Conservation (phyloP, 2,329 filamentous ascomycete species). For the Colletotrichum sansevieriae region DNA sequence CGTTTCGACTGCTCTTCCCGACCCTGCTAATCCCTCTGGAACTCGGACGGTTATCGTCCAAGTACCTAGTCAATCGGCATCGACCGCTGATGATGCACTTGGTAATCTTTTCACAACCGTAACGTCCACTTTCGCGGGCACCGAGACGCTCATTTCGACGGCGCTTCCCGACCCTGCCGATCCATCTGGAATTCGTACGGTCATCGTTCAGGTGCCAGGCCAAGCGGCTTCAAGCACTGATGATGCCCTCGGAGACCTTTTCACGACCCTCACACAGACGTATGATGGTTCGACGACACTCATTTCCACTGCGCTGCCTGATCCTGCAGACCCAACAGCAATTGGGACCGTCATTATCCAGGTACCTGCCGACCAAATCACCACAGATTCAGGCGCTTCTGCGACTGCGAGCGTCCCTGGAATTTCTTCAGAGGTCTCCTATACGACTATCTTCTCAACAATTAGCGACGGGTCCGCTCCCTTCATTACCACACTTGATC, state of each 20-base stretch:
- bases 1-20: slow-evolving; percentile 2
- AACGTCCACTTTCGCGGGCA: too few relatives aligned
- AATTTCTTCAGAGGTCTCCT: too few relatives aligned
- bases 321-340: neutral
- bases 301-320: slow-evolving; percentile 1
- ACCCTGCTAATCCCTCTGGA: neutral
- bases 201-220: too few relatives aligned
- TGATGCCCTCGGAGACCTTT: neutral
- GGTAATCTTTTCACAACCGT: too few relatives aligned
- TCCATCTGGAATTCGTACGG: too few relatives aligned
- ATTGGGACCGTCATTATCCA: slow-evolving; percentile 10
- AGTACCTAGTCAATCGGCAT: neutral
- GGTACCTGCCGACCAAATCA: neutral
- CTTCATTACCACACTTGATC: too few relatives aligned
- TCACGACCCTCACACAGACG: slow-evolving; percentile 13
- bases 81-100: neutral
- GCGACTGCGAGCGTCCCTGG: neutral
- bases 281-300: slow-evolving; percentile 12
- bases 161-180: too few relatives aligned
- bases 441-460: too few relatives aligned
- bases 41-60: neutral
- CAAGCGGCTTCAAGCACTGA: too few relatives aligned
- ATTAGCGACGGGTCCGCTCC: too few relatives aligned
- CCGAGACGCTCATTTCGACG: too few relatives aligned
- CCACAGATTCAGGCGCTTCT: neutral